A percentile compares a stretch with the other conserved stretches of the same genome.
phyloP scores from a whole-genome alignment of 2,329 filamentous ascomycete genomes.

The Plectosphaerella sp. region DNA sequence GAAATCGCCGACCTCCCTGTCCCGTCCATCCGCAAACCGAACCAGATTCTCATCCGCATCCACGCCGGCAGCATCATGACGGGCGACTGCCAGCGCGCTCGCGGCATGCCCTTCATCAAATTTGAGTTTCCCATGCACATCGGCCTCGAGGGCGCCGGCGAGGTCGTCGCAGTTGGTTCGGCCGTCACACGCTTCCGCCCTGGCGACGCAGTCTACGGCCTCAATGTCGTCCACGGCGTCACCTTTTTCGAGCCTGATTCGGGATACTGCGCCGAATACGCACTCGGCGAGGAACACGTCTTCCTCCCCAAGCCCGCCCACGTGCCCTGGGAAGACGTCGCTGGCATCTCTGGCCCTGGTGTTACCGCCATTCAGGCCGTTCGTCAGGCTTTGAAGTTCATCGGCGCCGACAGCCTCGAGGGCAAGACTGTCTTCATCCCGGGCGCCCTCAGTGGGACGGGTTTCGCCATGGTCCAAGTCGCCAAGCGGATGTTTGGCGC shows the following conservation, averaged over 20 bases:
- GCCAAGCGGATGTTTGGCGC: conserved; percentile 46
- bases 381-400: conserved; percentile 28
- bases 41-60: conserved; percentile 37
- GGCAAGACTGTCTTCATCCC: conserved; percentile 49
- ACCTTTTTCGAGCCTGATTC: conserved; percentile 12
- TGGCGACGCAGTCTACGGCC: conserved; percentile 26
- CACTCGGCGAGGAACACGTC: conserved; percentile 26
- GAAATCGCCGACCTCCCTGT: conserved; percentile 35
- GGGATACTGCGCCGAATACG: conserved; percentile 37
- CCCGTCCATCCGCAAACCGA: conserved; percentile 35
- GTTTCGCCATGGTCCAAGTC: conserved; percentile 41
- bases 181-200: conserved; percentile 1
- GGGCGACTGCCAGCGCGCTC: conserved; percentile 23
- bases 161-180: conserved; percentile 2
- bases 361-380: conserved; percentile 41
- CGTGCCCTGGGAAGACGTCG: conserved; percentile 28
- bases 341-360: conserved; percentile 28
- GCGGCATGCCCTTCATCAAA: conserved; percentile 14
- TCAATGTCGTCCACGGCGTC: conserved; percentile 31
- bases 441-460: conserved; percentile 43
- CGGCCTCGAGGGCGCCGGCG: conserved; percentile 8
- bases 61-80: conserved; percentile 29
- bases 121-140: conserved; percentile 20
- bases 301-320: conserved; percentile 25
- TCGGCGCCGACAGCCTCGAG: conserved; percentile 31